A percentile compares a stretch with the other conserved stretches of the same genome.
Conservation (phyloP, 768 basidiomycete genomes). For the Boletus rex-veris region DNA sequence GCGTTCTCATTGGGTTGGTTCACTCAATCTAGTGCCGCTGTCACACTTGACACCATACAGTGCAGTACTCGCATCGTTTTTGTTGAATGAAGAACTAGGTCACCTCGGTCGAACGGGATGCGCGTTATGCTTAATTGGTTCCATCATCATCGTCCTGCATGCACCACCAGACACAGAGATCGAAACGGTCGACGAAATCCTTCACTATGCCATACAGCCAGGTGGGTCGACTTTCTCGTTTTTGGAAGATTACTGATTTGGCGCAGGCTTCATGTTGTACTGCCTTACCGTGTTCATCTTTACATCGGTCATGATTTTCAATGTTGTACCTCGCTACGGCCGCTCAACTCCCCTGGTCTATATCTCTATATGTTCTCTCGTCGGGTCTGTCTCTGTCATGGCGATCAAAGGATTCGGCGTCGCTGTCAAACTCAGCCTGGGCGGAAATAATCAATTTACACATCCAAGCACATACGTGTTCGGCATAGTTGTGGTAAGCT, state of each 20-base stretch:
- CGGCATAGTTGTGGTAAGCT: constrained; percentile 72
- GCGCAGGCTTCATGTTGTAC: constrained; percentile 84
- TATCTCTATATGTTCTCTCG: constrained; percentile 93
- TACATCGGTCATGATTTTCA: constrained; percentile 82
- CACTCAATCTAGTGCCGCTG: not conserved
- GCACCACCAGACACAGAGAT: constrained; percentile 95
- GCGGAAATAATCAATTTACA: constrained; percentile 92
- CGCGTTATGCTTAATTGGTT: constrained; percentile 78
- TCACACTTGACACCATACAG: constrained; percentile 39
- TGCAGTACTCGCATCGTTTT: constrained; percentile 89
- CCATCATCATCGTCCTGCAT: constrained; percentile 91
- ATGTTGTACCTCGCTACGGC: constrained; percentile 80
- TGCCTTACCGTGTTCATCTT: constrained; percentile 82
- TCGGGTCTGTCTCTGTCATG: constrained; percentile 98
- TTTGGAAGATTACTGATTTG: constrained; percentile 7
- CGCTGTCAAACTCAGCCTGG: constrained; percentile 90
- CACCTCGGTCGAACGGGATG: constrained; percentile 89
- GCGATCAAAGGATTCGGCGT: constrained; percentile 98
- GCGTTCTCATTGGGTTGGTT: constrained; percentile 90
- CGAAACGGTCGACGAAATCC: constrained; percentile 88
- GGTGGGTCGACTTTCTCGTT: constrained; percentile 45
- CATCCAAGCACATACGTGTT: constrained; percentile 97
- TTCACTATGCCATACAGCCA: constrained; percentile 90
- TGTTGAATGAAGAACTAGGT: constrained; percentile 91
- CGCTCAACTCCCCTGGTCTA: constrained; percentile 87